Conservation (phyloP, 1,284 basidiomycete genomes). For the Ganoderma sinense region DNA sequence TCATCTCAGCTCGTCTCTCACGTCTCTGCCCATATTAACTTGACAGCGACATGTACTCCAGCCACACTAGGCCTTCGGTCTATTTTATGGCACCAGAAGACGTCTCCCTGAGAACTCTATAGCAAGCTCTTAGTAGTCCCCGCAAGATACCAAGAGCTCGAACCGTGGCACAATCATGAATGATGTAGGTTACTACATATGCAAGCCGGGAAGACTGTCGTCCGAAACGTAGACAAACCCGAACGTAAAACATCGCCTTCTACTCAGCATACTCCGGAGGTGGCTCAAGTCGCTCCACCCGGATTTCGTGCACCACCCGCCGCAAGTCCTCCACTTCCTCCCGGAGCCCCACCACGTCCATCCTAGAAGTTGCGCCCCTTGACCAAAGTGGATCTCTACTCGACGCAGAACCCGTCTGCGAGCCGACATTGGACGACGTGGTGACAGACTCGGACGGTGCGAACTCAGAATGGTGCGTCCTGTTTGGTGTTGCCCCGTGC, state of each 20-base stretch:
- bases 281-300: conserved; percentile 31
- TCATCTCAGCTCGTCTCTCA: too few species aligned
- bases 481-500: conserved; percentile 17
- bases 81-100: too few species aligned
- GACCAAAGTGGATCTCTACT: conserved; percentile 32
- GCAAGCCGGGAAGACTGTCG: too few species aligned
- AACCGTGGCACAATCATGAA: too few species aligned
- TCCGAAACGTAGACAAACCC: too few species aligned
- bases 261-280: conserved; percentile 30
- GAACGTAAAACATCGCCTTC: neutral
- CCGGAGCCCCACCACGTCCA: conserved; percentile 33
- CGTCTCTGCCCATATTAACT: too few species aligned
- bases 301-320: conserved; percentile 36
- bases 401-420: conserved; percentile 18
- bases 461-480: conserved; percentile 1
- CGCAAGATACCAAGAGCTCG: too few species aligned
- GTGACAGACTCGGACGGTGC: conserved; percentile 15
- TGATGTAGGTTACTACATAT: too few species aligned
- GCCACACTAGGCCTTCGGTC: too few species aligned
- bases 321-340: conserved; percentile 38
- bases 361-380: conserved; percentile 26
- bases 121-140: too few species aligned
- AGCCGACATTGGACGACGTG: conserved; percentile 2
- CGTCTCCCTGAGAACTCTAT: too few species aligned
- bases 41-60: too few species aligned